Conservation (phyloP, 148 eudicot species). For the Chenopodium album region DNA sequence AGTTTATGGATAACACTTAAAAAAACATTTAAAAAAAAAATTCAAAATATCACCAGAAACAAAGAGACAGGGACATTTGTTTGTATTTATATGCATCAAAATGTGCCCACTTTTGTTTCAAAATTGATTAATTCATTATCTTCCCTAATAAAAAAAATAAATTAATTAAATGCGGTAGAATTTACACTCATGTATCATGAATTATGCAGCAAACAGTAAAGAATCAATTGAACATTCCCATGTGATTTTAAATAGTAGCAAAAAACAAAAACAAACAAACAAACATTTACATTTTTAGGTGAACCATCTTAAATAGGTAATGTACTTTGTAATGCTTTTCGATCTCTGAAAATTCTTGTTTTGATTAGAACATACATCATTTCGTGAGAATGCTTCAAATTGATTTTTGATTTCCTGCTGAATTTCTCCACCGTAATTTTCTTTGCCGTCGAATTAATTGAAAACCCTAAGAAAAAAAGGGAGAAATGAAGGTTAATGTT, state of each 20-base stretch:
- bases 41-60: background rate
- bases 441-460: too few relatives aligned
- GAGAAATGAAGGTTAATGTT: too few relatives aligned
- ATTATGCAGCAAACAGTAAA: background rate
- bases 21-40: too few relatives aligned
- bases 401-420: too few relatives aligned
- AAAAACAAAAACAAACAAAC: background rate
- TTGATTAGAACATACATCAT: too few relatives aligned
- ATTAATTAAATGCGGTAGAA: background rate
- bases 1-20: too few relatives aligned
- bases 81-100: background rate
- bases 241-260: background rate
- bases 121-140: background rate
- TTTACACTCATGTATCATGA: background rate
- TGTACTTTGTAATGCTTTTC: too few relatives aligned
- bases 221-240: background rate
- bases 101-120: background rate
- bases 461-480: too few relatives aligned
- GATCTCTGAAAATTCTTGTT: too few relatives aligned
- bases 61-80: background rate
- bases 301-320: background rate
- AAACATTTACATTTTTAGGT: background rate
- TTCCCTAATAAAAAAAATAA: too few relatives aligned
- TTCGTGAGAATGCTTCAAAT: too few relatives aligned
- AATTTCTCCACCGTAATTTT: too few relatives aligned